Conservation (phyloP, 164 flowering plant genomes). For the Stephania japonica region DNA sequence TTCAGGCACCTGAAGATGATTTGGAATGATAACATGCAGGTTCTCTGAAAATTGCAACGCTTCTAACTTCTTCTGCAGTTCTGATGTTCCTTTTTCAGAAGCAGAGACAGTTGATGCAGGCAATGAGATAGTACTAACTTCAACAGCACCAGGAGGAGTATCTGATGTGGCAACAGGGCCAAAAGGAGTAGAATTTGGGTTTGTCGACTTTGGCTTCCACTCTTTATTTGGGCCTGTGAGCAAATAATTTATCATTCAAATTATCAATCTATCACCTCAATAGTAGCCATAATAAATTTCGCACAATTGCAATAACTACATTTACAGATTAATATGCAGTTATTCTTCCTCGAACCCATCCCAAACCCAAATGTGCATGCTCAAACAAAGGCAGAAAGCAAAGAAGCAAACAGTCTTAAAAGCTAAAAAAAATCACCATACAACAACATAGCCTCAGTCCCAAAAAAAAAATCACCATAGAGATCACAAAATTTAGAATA, state of each 20-base stretch:
- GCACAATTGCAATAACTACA: background rate
- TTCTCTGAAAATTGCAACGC: slow-evolving; percentile 42
- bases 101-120: slow-evolving; percentile 21
- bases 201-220: slow-evolving; percentile 78
- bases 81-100: slow-evolving; percentile 36
- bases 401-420: background rate
- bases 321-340: background rate
- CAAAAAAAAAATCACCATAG: background rate
- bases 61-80: slow-evolving; percentile 54
- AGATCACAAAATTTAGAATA: too few species aligned
- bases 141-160: slow-evolving; percentile 26
- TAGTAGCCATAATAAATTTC: background rate
- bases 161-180: slow-evolving; percentile 35
- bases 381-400: background rate
- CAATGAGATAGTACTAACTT: slow-evolving; percentile 22
- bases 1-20: slow-evolving; percentile 86
- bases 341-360: background rate
- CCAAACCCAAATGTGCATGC: background rate
- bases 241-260: background rate
- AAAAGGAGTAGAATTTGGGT: slow-evolving; percentile 32
- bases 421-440: background rate
- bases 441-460: background rate
- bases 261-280: background rate
- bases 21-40: slow-evolving; percentile 76
- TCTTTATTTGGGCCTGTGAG: slow-evolving; percentile 57